Percentiles rank a stretch among this genome's conserved stretches.
phyloP scores from a whole-genome alignment of 177 flowering plant species.

The Tripterygium wilfordii region DNA sequence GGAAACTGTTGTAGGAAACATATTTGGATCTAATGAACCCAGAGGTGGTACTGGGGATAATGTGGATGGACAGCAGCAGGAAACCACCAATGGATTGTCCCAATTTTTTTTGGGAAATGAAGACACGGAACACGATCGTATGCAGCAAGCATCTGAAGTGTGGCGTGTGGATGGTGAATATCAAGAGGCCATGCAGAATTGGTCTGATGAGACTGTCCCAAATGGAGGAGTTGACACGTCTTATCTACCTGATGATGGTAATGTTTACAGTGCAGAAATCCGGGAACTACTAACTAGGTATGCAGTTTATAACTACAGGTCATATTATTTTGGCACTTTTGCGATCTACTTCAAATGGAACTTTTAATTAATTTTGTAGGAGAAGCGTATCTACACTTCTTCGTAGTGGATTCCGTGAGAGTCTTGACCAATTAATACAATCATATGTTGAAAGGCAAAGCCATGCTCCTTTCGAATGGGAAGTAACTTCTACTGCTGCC shows the following conservation, averaged over 20 bases:
- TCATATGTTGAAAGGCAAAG: conserved; percentile 92
- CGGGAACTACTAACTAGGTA: conserved; percentile 96
- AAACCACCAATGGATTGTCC: conserved; percentile 21
- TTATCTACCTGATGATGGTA: conserved; percentile 82
- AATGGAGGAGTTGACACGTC: conserved; percentile 43
- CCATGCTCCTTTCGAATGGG: conserved; percentile 72
- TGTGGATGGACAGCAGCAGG: conserved; percentile 36
- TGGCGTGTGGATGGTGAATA: conserved; percentile 28
- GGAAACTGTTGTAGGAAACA: conserved; percentile 40
- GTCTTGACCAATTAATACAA: conserved; percentile 82
- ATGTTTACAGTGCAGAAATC: conserved; percentile 74
- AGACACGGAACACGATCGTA: conserved; percentile 29
- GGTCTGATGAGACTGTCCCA: conserved; percentile 36
- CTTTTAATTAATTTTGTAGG: conserved; percentile 39
- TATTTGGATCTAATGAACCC: conserved; percentile 39
- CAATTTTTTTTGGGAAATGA: conserved; percentile 20
- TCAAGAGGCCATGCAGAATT: conserved; percentile 33
- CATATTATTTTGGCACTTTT: background rate
- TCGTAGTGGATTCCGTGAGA: conserved; percentile 90
- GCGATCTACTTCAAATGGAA: background rate
- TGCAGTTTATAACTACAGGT: background rate
- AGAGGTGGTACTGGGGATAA: conserved; percentile 29
- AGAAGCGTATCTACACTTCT: conserved; percentile 97
- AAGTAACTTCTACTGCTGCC: conserved; percentile 43
- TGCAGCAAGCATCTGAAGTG: conserved; percentile 28